phyloP scores from a whole-genome alignment of 2,329 filamentous ascomycete species.

The Epichloe gansuensis region DNA sequence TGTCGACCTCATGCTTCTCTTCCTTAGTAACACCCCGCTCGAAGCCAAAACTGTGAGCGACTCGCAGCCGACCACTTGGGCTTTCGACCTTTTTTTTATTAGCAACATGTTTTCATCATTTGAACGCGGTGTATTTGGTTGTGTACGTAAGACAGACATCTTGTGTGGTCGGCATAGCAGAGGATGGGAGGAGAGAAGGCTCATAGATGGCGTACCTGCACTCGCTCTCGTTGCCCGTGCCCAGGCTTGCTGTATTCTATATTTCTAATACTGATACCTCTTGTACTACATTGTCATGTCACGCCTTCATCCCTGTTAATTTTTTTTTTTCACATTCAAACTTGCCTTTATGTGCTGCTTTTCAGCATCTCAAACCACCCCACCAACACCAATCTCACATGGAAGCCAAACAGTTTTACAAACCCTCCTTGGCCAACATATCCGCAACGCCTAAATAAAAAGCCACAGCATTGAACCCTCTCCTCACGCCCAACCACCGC shows the following conservation, averaged over 20 bases:
- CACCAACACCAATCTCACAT: too few species aligned
- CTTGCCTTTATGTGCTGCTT: too few species aligned
- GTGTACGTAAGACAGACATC: neutral
- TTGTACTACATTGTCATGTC: neutral
- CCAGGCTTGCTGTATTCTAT: constrained; percentile 15
- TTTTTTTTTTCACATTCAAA: neutral
- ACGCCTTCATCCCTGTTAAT: too few species aligned
- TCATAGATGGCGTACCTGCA: constrained; percentile 7
- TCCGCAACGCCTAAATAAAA: constrained; percentile 55
- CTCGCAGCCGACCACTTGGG: constrained; percentile 1
- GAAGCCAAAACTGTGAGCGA: neutral
- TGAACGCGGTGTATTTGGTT: constrained; percentile 1
- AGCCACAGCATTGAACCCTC: constrained; percentile 53
- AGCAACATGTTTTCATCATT: neutral
- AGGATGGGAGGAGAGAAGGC: neutral
- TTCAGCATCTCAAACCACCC: too few species aligned
- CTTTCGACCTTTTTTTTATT: neutral
- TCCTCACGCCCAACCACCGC: constrained; percentile 36
- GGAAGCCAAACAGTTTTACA: constrained; percentile 11
- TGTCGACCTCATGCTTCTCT: neutral
- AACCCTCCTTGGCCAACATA: constrained; percentile 57
- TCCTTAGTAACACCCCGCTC: neutral
- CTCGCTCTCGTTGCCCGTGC: constrained; percentile 5
- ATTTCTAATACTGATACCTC: constrained; percentile 12
- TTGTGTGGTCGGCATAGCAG: constrained; percentile 1